Evolutionary conservation across 2,329 filamentous ascomycete genomes (phyloP), one percentile per base, ranked within the genome.

Genomic region (Cytospora piceicola): DNA sequence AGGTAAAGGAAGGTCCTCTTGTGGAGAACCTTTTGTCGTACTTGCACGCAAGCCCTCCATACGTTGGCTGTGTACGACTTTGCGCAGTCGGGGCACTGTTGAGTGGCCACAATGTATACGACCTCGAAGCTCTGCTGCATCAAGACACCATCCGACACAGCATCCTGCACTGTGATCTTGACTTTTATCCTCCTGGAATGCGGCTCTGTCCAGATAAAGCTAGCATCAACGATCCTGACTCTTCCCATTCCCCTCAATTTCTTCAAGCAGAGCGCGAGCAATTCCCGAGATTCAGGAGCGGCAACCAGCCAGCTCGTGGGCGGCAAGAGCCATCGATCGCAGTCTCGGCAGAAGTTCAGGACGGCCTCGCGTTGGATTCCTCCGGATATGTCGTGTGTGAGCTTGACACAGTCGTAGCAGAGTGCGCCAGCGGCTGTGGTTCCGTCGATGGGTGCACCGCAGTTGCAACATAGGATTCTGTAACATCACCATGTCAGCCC

Each of bases 11-110:
- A 86, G 1, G 84, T 86, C 72, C 95, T 85, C 87, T 98, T 99
- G 81, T 99, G 95, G 6, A 92, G 88, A 49, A 99, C 95, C 81
- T 98, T 97, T 77, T 99, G 95, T 69, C 95, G 89, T 64, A 99
- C 93, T 81, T 99, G 96, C 9, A 98, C 94, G 67, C 88, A 89
- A 0, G 95, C 94, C 71, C 93, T 85, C 94, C 94, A 99, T 61
- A 94, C 94, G 80, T 98, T 96, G 75, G 93, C 92, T 27, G 95
- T 98, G 78, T 94, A 99, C 66, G 92, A 96, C 83, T 99, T 99
- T 69, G 88, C 88, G 79, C 94, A 97, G 71, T 99, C 95, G 1
- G 93, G 89, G 77, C 95, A 99, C 79, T 99, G 95, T 75, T 97
- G 94, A 73, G 90, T 91, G 65, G 92, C 90, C 67, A 97, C 90